A percentile compares a stretch with the other conserved stretches of the same genome.
These are phyloP conservation scores for Endocalyx cinctus DNA, from an alignment of 2,329 filamentous ascomycete species.

Conservation along the genomic window DNA sequence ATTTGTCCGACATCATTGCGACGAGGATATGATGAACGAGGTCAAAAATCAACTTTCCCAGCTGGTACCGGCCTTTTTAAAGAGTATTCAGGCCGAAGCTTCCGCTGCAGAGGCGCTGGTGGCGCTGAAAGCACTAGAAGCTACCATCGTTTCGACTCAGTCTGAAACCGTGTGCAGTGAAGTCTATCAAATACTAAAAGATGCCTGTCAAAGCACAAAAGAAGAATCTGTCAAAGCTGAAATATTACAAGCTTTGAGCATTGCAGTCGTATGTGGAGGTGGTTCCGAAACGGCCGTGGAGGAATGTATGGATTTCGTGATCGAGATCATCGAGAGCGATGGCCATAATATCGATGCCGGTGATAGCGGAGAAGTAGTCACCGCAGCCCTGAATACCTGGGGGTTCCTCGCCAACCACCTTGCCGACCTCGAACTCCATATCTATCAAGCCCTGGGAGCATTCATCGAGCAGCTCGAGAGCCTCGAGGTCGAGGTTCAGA, in stretches of 20 bases:
- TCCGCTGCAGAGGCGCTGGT: conserved; percentile 65
- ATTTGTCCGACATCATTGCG: conserved; percentile 64
- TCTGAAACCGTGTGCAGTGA: conserved; percentile 63
- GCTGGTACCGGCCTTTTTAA: conserved; percentile 60
- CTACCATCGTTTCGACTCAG: conserved; percentile 64
- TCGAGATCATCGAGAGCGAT: conserved; percentile 77
- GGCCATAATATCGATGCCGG: conserved; percentile 66
- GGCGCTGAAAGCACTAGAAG: conserved; percentile 66
- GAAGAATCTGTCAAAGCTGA: conserved; percentile 61
- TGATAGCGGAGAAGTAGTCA: conserved; percentile 67
- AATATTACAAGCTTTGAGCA: conserved; percentile 68
- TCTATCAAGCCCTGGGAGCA: conserved; percentile 69
- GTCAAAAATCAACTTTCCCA: conserved; percentile 57
- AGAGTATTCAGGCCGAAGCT: conserved; percentile 64
- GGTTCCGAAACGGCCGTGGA: conserved; percentile 63
- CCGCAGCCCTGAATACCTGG: conserved; percentile 73
- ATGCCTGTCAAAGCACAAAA: conserved; percentile 61
- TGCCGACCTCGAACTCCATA: conserved; percentile 67
- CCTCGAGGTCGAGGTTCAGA: conserved; percentile 66
- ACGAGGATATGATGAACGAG: conserved; percentile 57
- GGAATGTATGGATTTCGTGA: conserved; percentile 68
- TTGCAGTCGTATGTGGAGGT: conserved; percentile 72
- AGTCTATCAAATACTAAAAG: conserved; percentile 54
- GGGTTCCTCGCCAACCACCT: conserved; percentile 73
- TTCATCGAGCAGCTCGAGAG: conserved; percentile 85